These are phyloP conservation scores for Ambrosia trifida DNA, from an alignment of 129 eudicot genomes.

Conservation along the genomic window DNA sequence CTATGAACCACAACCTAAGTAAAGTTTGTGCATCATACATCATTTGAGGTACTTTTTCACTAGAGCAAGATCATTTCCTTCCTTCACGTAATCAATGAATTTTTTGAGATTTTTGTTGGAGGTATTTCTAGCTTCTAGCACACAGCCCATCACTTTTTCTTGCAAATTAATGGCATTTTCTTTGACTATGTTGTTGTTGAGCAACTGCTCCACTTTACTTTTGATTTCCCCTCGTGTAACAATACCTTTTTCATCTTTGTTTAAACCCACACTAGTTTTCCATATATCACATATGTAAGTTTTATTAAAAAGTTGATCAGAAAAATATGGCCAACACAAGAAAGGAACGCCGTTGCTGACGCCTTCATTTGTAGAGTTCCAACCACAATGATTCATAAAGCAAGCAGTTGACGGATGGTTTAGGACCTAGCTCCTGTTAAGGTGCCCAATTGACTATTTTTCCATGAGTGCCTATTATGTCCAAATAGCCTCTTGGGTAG, in stretches of 20 bases:
- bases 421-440: slow-evolving; percentile 50
- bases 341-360: slow-evolving; percentile 60
- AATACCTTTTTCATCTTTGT: too few relatives aligned
- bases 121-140: slow-evolving; percentile 20
- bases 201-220: slow-evolving; percentile 49
- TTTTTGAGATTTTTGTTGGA: slow-evolving; percentile 41
- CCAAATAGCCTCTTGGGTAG: slow-evolving; percentile 44
- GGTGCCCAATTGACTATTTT: slow-evolving; percentile 60
- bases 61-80: background rate
- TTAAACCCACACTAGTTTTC: slow-evolving; percentile 36
- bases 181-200: slow-evolving; percentile 32
- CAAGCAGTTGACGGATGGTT: slow-evolving; percentile 64
- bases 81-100: slow-evolving; percentile 46
- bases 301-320: slow-evolving; percentile 55
- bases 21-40: background rate
- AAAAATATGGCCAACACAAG: slow-evolving; percentile 75
- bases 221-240: background rate
- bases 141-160: background rate
- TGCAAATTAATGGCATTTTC: slow-evolving; percentile 38
- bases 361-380: slow-evolving; percentile 13
- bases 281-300: slow-evolving; percentile 54
- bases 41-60: background rate
- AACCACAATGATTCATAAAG: slow-evolving; percentile 63
- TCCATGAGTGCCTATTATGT: slow-evolving; percentile 40
- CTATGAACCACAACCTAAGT: background rate